These are phyloP conservation scores for Flaveria robusta DNA, from an alignment of 129 eudicot genomes.

Conservation along the genomic window DNA sequence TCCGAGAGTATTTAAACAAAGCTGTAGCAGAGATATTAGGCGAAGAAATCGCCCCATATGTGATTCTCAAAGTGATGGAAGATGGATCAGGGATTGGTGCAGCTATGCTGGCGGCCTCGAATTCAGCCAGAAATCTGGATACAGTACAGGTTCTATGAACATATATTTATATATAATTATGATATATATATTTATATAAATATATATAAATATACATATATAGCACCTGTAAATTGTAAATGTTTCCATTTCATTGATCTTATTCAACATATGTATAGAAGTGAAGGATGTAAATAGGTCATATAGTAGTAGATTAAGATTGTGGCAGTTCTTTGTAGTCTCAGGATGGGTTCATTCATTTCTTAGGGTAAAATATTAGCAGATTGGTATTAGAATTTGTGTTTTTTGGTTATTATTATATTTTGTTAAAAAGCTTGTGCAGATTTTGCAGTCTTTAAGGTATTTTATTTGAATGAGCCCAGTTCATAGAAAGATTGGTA, in stretches of 20 bases:
- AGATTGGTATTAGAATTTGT: slow-evolving; percentile 20
- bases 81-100: slow-evolving; percentile 98
- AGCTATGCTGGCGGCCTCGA: slow-evolving; percentile 85
- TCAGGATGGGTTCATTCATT: slow-evolving; percentile 40
- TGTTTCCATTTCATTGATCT: slow-evolving; percentile 37
- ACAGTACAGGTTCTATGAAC: slow-evolving; percentile 60
- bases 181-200: slow-evolving; percentile 24
- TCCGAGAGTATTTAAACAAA: slow-evolving; percentile 77
- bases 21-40: slow-evolving; percentile 85
- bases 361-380: slow-evolving; percentile 27
- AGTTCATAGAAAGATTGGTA: not conserved
- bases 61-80: slow-evolving; percentile 63
- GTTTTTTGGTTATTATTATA: slow-evolving; percentile 5
- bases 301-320: slow-evolving; percentile 43
- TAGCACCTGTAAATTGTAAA: slow-evolving; percentile 69
- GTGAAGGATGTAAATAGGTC: slow-evolving; percentile 55
- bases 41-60: slow-evolving; percentile 69
- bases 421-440: not conserved
- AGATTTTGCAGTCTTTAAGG: not conserved
- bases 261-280: slow-evolving; percentile 34
- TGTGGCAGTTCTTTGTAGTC: slow-evolving; percentile 33
- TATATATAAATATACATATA: slow-evolving; percentile 29
- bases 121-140: slow-evolving; percentile 59
- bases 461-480: not conserved
- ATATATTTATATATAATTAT: slow-evolving; percentile 42